These are phyloP conservation scores for Aureococcus anophagefferens DNA, from an alignment of 108 stramenopile species.

Conservation along the genomic window DNA sequence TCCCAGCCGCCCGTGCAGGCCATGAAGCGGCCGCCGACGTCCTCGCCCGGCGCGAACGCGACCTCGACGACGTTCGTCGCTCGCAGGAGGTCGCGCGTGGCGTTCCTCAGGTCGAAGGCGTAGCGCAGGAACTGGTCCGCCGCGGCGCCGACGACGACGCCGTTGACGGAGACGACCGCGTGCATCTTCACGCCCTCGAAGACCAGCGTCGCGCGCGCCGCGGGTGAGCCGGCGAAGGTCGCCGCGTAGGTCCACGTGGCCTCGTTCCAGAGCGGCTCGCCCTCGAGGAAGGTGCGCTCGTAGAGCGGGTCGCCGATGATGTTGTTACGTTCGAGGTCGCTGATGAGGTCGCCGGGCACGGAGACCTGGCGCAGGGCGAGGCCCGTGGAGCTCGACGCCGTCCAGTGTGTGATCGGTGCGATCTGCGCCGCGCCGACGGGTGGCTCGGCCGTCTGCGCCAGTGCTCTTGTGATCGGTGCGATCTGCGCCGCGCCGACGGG, in stretches of 20 bases:
- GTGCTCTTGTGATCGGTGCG: too few relatives aligned
- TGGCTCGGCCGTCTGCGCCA: too few relatives aligned
- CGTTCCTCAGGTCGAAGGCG: neutral
- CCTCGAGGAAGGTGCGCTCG: slow-evolving; percentile 3
- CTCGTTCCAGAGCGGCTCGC: neutral
- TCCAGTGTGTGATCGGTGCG: too few relatives aligned
- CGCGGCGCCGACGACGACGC: neutral
- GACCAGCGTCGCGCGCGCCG: neutral
- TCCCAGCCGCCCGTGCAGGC: slow-evolving; percentile 19
- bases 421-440: too few relatives aligned
- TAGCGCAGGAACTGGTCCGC: slow-evolving; percentile 3
- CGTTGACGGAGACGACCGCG: slow-evolving; percentile 6
- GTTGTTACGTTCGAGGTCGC: neutral
- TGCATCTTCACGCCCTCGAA: slow-evolving; percentile 13
- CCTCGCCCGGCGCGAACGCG: neutral
- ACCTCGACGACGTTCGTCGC: neutral
- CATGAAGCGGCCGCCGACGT: slow-evolving; percentile 13
- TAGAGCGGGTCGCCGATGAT: slow-evolving; percentile 10
- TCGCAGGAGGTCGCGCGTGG: neutral
- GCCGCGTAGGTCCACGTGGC: slow-evolving; percentile 3
- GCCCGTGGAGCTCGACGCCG: too few relatives aligned
- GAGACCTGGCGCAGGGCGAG: too few relatives aligned
- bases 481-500: too few relatives aligned
- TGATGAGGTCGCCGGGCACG: slow-evolving; percentile 14
- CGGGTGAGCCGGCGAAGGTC: neutral